Base-by-base conservation (phyloP, 495 filamentous ascomycete species). In the Rusavskia elegans region DNA sequence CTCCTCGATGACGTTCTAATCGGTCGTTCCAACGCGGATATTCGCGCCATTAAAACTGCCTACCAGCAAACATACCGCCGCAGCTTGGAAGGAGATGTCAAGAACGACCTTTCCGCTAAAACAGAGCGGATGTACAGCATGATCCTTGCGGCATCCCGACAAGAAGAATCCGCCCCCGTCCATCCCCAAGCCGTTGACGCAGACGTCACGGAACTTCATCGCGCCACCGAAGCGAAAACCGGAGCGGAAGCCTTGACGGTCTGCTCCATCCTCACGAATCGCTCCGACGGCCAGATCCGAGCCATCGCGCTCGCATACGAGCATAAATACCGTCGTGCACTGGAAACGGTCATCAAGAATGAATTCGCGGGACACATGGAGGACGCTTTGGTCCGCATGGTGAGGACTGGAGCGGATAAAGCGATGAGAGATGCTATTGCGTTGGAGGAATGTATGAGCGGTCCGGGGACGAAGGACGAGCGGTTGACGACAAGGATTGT, bases 331-430 rank as follows among this genome's bases (percentile, higher is more conserved):
- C 72, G 78, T 1, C 66, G 70, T 11, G 65, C 74, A 19, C 69
- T 98, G 9, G 81, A 86, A 51, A 78, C 79, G 27, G 80, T 86
- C 49, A 75, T 96, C 40, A 72, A 76, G 49, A 82, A 75, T 68
- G 82, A 92, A 61, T 94, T 95, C 66, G 83, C 81, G 1, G 90
- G 89, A 0, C 90, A 97, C 59, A 95, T 96, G 87, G 77, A 89
- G 66, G 75, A 84, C 25, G 88, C 87, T 0, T 66, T 95, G n/a
- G 64, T 89, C 39, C 78, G 77, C 50, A 86, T 94, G 66, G 68
- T 95, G 5, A 76, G 76, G n/a, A 73, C 78, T 0, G 92, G 84
- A 5, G 66, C 77, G 11, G 86, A 97, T 59, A 83, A 82, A 48
- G 85, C 84, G 21, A 81, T 83, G 75, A 77, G 84, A 42, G 89